Conservation (phyloP, 2,329 filamentous ascomycete genomes). For the Cadophora luteo-olivacea region DNA sequence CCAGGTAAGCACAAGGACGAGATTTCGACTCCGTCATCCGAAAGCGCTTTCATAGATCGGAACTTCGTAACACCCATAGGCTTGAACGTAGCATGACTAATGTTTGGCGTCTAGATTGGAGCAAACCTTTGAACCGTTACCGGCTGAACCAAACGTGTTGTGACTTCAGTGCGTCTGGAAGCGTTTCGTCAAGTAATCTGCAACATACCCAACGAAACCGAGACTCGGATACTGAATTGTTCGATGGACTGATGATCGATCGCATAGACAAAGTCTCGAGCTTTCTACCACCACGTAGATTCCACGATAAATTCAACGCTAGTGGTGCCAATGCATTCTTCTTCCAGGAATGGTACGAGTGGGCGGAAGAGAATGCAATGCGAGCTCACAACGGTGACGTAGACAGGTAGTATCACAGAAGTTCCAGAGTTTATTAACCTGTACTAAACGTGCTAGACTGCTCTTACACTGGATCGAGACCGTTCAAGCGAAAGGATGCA, state of each 20-base stretch:
- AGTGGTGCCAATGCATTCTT: not conserved
- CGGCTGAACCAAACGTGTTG: not conserved
- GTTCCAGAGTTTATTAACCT: not conserved
- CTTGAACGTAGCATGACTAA: no score
- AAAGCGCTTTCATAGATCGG: no score
- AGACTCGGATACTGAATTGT: not conserved
- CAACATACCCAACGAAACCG: no score
- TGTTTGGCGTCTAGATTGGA: not conserved
- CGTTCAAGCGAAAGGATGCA: not conserved
- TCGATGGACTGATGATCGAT: not conserved
- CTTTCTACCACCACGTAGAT: not conserved
- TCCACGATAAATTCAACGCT: not conserved
- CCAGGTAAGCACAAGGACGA: not conserved
- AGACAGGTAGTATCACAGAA: not conserved
- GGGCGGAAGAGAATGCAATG: not conserved
- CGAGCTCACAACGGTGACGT: not conserved
- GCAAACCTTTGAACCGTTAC: not conserved
- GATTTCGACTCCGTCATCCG: not conserved
- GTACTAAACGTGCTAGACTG: not conserved
- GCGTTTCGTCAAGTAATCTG: no score
- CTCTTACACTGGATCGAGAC: not conserved
- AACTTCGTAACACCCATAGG: no score
- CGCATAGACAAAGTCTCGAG: not conserved
- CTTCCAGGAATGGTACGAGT: not conserved
- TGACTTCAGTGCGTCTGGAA: not conserved